Evolutionary conservation across 768 basidiomycete genomes (phyloP).

Genomic region (Termitomyces sp.): DNA sequence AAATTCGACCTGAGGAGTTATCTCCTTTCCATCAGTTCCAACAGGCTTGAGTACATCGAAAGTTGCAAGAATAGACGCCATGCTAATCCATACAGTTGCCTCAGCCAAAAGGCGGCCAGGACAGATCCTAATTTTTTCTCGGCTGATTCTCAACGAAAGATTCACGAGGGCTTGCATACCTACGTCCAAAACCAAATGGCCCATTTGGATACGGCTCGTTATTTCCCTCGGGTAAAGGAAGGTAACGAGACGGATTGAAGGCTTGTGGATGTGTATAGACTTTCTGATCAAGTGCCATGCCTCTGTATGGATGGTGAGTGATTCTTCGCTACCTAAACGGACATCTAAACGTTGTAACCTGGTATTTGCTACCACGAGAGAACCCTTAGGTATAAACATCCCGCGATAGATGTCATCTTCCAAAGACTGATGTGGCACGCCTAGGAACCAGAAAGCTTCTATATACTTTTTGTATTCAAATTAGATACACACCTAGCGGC

Average conservation of each 20-base stretch:
- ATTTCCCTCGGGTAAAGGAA: slow-evolving; percentile 16
- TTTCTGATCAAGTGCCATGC: slow-evolving; percentile 30
- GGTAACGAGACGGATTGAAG: slow-evolving; percentile 38
- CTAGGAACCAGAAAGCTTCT: not conserved
- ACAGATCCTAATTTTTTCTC: slow-evolving; percentile 21
- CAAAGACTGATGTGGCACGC: not conserved
- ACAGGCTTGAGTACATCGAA: slow-evolving; percentile 33
- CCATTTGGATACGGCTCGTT: slow-evolving; percentile 8
- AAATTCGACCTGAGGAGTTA: slow-evolving; percentile 30
- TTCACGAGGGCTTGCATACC: not conserved
- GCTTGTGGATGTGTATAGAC: slow-evolving; percentile 31
- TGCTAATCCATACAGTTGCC: slow-evolving; percentile 26
- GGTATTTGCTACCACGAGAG: not conserved
- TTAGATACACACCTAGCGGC: not conserved
- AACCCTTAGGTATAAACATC: not conserved
- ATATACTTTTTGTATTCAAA: not conserved
- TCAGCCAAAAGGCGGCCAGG: slow-evolving; percentile 41
- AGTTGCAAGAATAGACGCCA: slow-evolving; percentile 13
- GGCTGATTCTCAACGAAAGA: not conserved
- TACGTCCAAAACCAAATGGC: slow-evolving; percentile 19
- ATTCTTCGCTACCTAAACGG: slow-evolving; percentile 7
- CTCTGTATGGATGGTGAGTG: slow-evolving; percentile 26
- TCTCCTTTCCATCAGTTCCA: slow-evolving; percentile 28
- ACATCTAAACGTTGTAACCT: not conserved
- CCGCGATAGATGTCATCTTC: not conserved